These are phyloP conservation scores for Coemansia sp. DNA, from an alignment of 192 early-diverging fungal species.

Conservation along the genomic window DNA sequence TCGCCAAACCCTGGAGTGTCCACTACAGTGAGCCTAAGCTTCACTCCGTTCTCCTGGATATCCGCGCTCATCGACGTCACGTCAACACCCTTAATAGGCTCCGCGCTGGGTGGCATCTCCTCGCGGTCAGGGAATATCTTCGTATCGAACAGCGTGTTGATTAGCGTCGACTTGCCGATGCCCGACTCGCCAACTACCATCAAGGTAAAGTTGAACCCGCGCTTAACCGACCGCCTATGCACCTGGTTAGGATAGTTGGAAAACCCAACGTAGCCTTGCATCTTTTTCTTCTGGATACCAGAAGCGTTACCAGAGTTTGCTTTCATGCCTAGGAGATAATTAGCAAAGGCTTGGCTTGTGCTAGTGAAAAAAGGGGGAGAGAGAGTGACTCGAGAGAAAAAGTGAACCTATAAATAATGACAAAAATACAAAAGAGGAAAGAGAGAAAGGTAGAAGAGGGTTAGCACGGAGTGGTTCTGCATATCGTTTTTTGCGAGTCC, in stretches of 20 bases:
- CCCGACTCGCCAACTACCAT: slow-evolving; percentile 98
- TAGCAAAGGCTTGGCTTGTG: slow-evolving; percentile 1
- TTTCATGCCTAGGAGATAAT: slow-evolving; percentile 26
- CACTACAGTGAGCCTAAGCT: slow-evolving; percentile 88
- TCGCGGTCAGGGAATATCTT: slow-evolving; percentile 84
- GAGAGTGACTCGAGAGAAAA: background rate
- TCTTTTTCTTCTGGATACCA: slow-evolving; percentile 55
- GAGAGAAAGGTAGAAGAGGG: background rate
- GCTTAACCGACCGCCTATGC: slow-evolving; percentile 89
- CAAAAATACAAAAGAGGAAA: background rate
- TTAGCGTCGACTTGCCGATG: slow-evolving; percentile 94
- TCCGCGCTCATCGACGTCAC: slow-evolving; percentile 81
- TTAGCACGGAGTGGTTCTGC: background rate
- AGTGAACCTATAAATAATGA: background rate
- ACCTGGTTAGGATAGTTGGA: slow-evolving; percentile 94
- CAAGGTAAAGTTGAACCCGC: slow-evolving; percentile 91
- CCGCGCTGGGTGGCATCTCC: slow-evolving; percentile 62
- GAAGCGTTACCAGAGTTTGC: slow-evolving; percentile 44
- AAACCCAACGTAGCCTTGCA: slow-evolving; percentile 91
- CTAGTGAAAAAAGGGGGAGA: slow-evolving; percentile 3
- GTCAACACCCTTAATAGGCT: slow-evolving; percentile 69
- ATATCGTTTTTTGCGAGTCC: background rate
- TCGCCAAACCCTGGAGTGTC: slow-evolving; percentile 99
- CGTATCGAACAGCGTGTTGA: slow-evolving; percentile 96
- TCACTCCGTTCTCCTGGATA: slow-evolving; percentile 96